Evolutionary conservation across 2,329 filamentous ascomycete genomes (phyloP).

Genomic region (Paradendryphiella salina): DNA sequence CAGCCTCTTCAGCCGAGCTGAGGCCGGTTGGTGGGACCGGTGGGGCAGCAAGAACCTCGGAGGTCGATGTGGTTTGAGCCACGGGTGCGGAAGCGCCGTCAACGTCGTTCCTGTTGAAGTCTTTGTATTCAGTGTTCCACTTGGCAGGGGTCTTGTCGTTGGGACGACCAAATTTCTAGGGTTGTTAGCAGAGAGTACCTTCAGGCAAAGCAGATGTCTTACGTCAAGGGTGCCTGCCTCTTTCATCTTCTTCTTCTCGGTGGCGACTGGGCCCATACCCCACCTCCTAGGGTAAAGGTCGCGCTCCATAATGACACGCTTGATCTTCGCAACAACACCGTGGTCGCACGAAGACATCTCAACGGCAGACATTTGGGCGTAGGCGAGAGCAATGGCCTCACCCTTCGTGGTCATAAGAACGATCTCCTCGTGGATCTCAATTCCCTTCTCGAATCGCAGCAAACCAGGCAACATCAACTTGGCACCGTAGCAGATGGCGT

Average conservation of each 20-base stretch:
- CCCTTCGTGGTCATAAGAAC: slow-evolving; percentile 99
- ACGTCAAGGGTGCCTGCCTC: slow-evolving; percentile 92
- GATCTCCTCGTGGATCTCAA: slow-evolving; percentile 94
- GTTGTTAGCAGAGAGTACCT: slow-evolving; percentile 38
- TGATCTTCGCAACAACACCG: slow-evolving; percentile 97
- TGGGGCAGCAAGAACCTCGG: slow-evolving; percentile 45
- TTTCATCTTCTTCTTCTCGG: slow-evolving; percentile 99
- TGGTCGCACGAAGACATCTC: slow-evolving; percentile 97
- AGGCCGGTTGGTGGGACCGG: slow-evolving; percentile 39
- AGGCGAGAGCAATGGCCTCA: slow-evolving; percentile 94
- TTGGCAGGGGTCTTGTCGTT: slow-evolving; percentile 93
- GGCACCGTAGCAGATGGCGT: slow-evolving; percentile 96
- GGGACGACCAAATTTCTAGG: slow-evolving; percentile 80
- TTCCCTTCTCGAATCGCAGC: slow-evolving; percentile 85
- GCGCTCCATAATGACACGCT: slow-evolving; percentile 99
- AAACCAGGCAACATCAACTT: slow-evolving; percentile 99
- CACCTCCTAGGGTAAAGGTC: slow-evolving; percentile 96
- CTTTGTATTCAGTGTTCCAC: slow-evolving; percentile 92
- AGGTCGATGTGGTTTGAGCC: slow-evolving; percentile 39
- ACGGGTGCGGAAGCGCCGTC: slow-evolving; percentile 30
- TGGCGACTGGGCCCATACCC: slow-evolving; percentile 89
- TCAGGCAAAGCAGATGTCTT: slow-evolving; percentile 34
- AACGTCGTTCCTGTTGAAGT: slow-evolving; percentile 56
- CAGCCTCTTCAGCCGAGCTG: slow-evolving; percentile 46
- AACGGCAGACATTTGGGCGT: slow-evolving; percentile 96